phyloP scores from a whole-genome alignment of 2,329 filamentous ascomycete genomes.

The Aspergillus carbonarius region DNA sequence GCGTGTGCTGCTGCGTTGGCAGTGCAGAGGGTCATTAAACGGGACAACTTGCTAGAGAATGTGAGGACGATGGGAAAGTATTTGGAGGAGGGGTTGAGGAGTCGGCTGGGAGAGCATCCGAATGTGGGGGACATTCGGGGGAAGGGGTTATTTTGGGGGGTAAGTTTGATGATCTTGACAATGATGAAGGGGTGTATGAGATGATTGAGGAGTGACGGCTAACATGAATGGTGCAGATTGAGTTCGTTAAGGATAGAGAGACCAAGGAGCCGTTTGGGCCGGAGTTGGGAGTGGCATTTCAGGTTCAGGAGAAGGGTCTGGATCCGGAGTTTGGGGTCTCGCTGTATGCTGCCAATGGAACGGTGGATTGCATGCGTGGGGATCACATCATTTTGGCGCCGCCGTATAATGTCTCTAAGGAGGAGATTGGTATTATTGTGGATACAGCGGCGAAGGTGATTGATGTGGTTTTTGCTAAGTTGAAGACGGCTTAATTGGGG shows the following conservation, averaged over 20 bases:
- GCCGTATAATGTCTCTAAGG: constrained; percentile 61
- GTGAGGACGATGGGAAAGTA: constrained; percentile 54
- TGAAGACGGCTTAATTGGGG: background rate
- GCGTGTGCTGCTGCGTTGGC: constrained; percentile 60
- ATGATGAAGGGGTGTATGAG: too few relatives aligned
- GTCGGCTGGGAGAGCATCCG: constrained; percentile 45
- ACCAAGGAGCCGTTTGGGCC: constrained; percentile 56
- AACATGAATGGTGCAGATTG: constrained; percentile 38
- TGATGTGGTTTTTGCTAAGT: constrained; percentile 46
- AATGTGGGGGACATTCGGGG: constrained; percentile 61
- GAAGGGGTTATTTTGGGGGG: constrained; percentile 59
- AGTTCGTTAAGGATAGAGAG: constrained; percentile 57
- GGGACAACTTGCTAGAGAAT: constrained; percentile 60
- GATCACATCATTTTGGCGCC: constrained; percentile 72
- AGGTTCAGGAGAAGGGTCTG: constrained; percentile 53
- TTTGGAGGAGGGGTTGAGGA: constrained; percentile 44
- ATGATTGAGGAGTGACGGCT: background rate
- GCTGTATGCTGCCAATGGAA: constrained; percentile 64
- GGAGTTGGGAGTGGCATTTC: constrained; percentile 45
- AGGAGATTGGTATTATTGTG: constrained; percentile 59
- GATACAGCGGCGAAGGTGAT: constrained; percentile 54
- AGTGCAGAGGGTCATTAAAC: constrained; percentile 59
- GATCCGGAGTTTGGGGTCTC: constrained; percentile 51
- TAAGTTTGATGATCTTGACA: constrained; percentile 35
- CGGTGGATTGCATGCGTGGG: constrained; percentile 58